Evolutionary conservation across 371 early-diverging fungal genomes (phyloP), one percentile per base, ranked within the genome.

Genomic region (Mucor mucedo): DNA sequence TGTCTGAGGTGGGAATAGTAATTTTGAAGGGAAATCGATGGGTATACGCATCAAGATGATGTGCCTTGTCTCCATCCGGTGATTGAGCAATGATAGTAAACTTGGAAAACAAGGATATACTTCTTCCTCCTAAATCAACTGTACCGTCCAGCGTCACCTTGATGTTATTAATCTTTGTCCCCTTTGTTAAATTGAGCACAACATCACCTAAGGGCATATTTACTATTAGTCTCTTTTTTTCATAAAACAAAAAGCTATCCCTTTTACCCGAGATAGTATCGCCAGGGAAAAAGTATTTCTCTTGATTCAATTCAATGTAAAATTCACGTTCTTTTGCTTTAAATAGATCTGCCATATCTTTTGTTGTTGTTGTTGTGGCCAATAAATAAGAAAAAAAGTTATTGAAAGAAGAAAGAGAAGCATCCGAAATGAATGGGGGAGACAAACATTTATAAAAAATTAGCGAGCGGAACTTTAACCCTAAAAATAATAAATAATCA

Each of bases 1-100:
- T 16, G 44, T 65, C 8, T 42, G 65, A 41, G 29, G 44, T 40
- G 33, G 80, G 80, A 39, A 82, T 70, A 13, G 48, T 63, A 14
- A 82, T 71, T 58, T 66, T 66, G 53, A 82, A 82, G 30, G 76
- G 77, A 48, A 79, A 82, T 5, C 71, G 65, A 47, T 82, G 76
- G 21, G 71, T 75, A 56, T 65, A 65, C 2, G 78, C 71, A 39
- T 82, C 77, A 16, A 82, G 69, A 7, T 52, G 27, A 58, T 77
- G 63, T 10, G 71, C 42, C 58, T 61, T 74, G 5, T 71, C 72
- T 7, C 70, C 74, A 5, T 69, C 67, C 13, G 75, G 75, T 35
- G 68, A 52, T 14, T 66, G 42, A 29, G 78, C 79, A 44, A 65
- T 35, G 21, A 60, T 40, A n/a, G 58, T 39, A 42, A 65, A 64